phyloP scores from a whole-genome alignment of 805 yeast genomes.

The Gaillardinia entomophila region DNA sequence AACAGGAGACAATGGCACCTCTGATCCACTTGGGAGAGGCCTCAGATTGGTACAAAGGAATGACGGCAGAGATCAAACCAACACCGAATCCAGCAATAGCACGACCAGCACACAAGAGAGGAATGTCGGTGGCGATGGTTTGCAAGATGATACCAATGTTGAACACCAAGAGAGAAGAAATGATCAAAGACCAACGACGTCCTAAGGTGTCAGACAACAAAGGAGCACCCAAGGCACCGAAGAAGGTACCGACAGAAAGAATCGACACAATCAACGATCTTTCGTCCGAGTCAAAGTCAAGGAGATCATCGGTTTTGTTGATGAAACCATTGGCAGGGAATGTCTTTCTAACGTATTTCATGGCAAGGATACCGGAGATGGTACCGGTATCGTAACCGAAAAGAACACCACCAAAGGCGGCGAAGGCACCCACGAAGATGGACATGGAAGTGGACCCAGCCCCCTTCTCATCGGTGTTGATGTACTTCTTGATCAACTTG shows the following conservation, averaged over 20 bases:
- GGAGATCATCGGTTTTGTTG: slow-evolving; percentile 2
- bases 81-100: slow-evolving; percentile 37
- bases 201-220: slow-evolving; percentile 32
- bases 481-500: slow-evolving; percentile 22
- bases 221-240: slow-evolving; percentile 35
- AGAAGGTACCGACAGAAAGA: slow-evolving; percentile 38
- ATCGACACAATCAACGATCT: slow-evolving; percentile 21
- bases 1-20: slow-evolving; percentile 38
- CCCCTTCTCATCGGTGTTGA: slow-evolving; percentile 42
- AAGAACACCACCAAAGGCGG: slow-evolving; percentile 38
- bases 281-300: slow-evolving; percentile 13
- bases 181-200: slow-evolving; percentile 31
- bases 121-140: slow-evolving; percentile 28
- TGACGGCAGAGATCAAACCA: slow-evolving; percentile 35
- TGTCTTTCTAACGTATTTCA: slow-evolving; percentile 26
- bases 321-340: slow-evolving; percentile 10
- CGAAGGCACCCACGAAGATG: slow-evolving; percentile 33
- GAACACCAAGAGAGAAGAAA: slow-evolving; percentile 27
- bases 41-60: slow-evolving; percentile 38
- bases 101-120: slow-evolving; percentile 34
- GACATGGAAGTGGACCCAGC: slow-evolving; percentile 39
- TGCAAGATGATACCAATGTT: slow-evolving; percentile 34
- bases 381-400: slow-evolving; percentile 41
- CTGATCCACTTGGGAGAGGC: slow-evolving; percentile 37
- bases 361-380: slow-evolving; percentile 37